Evolutionary conservation across 305 asterid species (phyloP), one percentile per base, ranked within the genome.

Genomic region (Salvia sclarea): DNA sequence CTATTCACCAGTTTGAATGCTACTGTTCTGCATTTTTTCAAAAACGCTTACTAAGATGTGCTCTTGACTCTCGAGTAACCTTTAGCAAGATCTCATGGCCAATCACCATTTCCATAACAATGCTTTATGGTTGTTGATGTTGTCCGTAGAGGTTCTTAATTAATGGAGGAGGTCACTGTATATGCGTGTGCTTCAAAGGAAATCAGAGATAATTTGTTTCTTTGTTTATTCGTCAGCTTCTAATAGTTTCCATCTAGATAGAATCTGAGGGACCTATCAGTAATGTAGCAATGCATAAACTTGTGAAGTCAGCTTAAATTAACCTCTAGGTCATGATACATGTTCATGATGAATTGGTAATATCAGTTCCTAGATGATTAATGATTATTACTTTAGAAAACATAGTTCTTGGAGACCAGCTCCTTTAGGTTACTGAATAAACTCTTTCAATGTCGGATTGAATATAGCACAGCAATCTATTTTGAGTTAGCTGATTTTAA

Each of bases 1-100:
- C n/a, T n/a, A n/a, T n/a, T 55, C 13, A 22, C 5, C 49, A 70
- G 67, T 30, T 68, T 14, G 47, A 31, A 28, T 40, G 59, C 58
- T 64, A 24, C 9, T 21, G 68, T 43, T 31, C 24, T 44, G 16
- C 18, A 22, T 3, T 61, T 3, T 61, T 30, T 21, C 9, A 14
- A 13, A 8, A 48, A 12, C 12, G 5, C 22, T 52, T 4, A 64
- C 41, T 55, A 31, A 50, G 59, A 43, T 12, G 41, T 52, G 40
- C 16, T 31, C 24, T 31, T 2, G 22, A 6, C 16, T 31, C 24
- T 31, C 3, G 22, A 6, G 18, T 48, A 49, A 9, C 33, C 49
- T 9, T n/a, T 33, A 2, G 20, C 45, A 37, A 48, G 53, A 66
- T 73, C 41, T 57, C 70, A 30, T 10, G 4, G 3, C 40, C 11